Base-by-base conservation (phyloP, 2,329 filamentous ascomycete species). In the Xylaria sp. region DNA sequence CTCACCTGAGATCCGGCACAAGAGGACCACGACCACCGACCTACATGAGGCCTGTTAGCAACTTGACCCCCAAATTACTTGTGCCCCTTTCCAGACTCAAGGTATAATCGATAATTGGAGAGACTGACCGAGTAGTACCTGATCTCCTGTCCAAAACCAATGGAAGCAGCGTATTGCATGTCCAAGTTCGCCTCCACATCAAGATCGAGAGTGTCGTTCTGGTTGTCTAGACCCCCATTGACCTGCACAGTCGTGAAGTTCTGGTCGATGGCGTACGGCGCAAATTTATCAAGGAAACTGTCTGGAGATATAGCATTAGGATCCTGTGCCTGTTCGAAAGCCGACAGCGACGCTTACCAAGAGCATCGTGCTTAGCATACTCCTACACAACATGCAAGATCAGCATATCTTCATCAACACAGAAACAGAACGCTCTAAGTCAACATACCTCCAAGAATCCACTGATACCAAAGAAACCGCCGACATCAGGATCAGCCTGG, bases 141-240 rank as follows among this genome's bases (percentile, higher is more conserved):
- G 23, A 61, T 53, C 0, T 52, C 13, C 10, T 61, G 59, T 2
- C 35, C 59, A 35, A 42, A 61, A 1, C 55, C 59, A 19, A 61
- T 48, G 8, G 59, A 55, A 19, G 55, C 52, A 23, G 59, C 55
- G 54, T 83, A 82, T 63, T 86, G 79, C 3, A 83, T 78, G 66
- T 87, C 83, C 34, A 87, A 71, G 58, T 82, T 84, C 44, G 82
- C 84, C 66, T 87, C 84, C 0, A 73, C 67, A 60, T 76, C 68
- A 10, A 66, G 77, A 65, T 76, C 72, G 1, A 69, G 66, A 1
- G 66, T 64, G 6, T 78, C 73, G 65, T 68, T 67, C 65, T 83
- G 79, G 5, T 78, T 73, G 59, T 83, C 78, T 4, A 78, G 66
- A 0, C 83, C 86, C 10, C 79, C 78, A 59, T 84, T 83, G 62